Percentiles rank a stretch among this genome's conserved stretches.
Conservation (phyloP, 2,329 filamentous ascomycete species). For the Fusarium avenaceum region DNA sequence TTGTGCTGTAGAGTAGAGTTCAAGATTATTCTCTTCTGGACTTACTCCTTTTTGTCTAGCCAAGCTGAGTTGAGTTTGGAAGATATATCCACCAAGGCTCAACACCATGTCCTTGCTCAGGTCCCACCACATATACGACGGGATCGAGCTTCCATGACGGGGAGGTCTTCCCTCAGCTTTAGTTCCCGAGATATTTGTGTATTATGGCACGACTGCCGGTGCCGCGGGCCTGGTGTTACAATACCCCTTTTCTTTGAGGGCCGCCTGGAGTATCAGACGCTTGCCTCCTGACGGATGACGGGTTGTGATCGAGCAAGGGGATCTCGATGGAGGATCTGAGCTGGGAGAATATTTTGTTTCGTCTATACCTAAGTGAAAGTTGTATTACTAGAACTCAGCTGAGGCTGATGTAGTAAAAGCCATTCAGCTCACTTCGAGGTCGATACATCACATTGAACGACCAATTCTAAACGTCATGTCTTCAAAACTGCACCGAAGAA, state of each 20-base stretch:
- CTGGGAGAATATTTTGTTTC: background rate
- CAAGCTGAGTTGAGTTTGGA: conserved; percentile 27
- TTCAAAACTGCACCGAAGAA: conserved; percentile 7
- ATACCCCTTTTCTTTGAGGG: conserved; percentile 22
- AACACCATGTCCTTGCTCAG: conserved; percentile 25
- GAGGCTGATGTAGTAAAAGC: conserved; percentile 22
- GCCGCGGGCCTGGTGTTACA: conserved; percentile 32
- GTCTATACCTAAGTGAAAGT: background rate
- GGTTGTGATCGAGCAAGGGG: conserved; percentile 4
- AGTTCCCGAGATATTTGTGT: conserved; percentile 28
- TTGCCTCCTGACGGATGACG: conserved; percentile 18
- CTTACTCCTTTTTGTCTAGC: background rate
- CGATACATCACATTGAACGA: conserved; percentile 18
- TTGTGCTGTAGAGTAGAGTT: background rate
- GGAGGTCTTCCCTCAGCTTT: conserved; percentile 30
- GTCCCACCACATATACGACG: conserved; percentile 20
- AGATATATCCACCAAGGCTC: conserved; percentile 20
- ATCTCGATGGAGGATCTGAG: conserved; percentile 3
- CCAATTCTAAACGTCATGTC: conserved; percentile 21
- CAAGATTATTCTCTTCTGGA: background rate
- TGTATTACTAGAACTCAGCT: conserved; percentile 1
- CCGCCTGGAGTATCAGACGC: conserved; percentile 27
- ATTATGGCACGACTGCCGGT: conserved; percentile 35
- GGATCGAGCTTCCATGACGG: conserved; percentile 32
- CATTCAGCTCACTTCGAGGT: conserved; percentile 18